Conservation (phyloP, 2,329 filamentous ascomycete genomes). For the Scolecobasidium constrictum region DNA sequence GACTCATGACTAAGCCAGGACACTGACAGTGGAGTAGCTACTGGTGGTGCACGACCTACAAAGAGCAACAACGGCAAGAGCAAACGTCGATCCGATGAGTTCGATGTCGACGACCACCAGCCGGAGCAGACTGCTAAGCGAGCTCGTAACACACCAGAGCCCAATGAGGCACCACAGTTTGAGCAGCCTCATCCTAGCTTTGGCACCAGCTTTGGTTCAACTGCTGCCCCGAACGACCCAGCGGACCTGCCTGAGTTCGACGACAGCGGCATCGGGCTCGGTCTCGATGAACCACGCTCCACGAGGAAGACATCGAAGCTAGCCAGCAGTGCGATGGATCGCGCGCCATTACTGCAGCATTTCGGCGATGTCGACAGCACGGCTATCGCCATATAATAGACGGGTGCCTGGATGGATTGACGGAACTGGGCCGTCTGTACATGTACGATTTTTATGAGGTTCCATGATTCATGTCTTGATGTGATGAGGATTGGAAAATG, state of each 20-base stretch:
- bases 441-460: too few species aligned
- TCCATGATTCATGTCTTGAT: too few species aligned
- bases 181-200: conserved; percentile 7
- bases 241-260: conserved; percentile 2
- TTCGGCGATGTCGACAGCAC: too few species aligned
- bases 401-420: too few species aligned
- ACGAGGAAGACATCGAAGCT: too few species aligned
- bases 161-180: neutral
- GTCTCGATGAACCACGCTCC: conserved; percentile 5
- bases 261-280: conserved; percentile 9
- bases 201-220: conserved; percentile 6
- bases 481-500: too few species aligned
- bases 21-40: neutral
- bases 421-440: too few species aligned
- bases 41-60: too few species aligned
- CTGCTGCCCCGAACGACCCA: neutral
- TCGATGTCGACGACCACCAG: neutral
- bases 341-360: too few species aligned
- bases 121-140: neutral
- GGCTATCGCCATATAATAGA: too few species aligned
- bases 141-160: neutral
- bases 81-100: conserved; percentile 5
- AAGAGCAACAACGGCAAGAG: neutral
- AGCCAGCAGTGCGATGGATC: too few species aligned
- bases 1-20: neutral